phyloP scores from a whole-genome alignment of 1,284 basidiomycete species.

The Ceratobasidium sp. region DNA sequence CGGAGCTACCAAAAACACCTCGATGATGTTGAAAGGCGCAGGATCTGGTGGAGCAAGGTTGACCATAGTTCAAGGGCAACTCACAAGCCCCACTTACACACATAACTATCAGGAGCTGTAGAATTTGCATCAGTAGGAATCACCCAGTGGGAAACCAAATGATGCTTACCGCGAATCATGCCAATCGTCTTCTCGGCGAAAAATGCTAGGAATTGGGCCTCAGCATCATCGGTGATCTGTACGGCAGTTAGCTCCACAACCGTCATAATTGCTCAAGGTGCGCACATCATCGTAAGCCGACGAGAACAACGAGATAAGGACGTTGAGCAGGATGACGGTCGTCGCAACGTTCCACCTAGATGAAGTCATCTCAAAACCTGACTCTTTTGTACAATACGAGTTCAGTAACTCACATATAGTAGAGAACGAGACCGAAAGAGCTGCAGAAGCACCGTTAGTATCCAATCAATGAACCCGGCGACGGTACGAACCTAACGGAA shows the following conservation, averaged over 20 bases:
- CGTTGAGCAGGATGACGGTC: conserved; percentile 90
- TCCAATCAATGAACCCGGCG: neutral
- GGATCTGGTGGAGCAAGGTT: conserved; percentile 45
- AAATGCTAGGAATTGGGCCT: conserved; percentile 88
- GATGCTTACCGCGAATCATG: conserved; percentile 74
- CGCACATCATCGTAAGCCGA: conserved; percentile 89
- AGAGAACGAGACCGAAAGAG: conserved; percentile 79
- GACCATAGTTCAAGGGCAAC: neutral
- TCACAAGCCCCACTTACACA: conserved; percentile 48
- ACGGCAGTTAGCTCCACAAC: conserved; percentile 23
- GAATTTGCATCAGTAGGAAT: conserved; percentile 73
- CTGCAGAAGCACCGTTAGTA: conserved; percentile 58
- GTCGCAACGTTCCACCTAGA: conserved; percentile 87
- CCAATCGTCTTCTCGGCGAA: conserved; percentile 87
- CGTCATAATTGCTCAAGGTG: conserved; percentile 47
- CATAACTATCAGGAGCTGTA: conserved; percentile 59
- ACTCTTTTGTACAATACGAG: conserved; percentile 25
- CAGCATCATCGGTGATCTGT: conserved; percentile 72
- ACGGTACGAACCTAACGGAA: conserved; percentile 62
- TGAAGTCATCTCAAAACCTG: conserved; percentile 6
- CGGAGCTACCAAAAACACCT: conserved; percentile 83
- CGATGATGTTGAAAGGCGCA: conserved; percentile 84
- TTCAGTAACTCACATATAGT: conserved; percentile 74
- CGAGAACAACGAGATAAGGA: conserved; percentile 94
- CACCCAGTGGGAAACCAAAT: neutral